Percentiles rank a stretch among this genome's conserved stretches.
Evolutionary conservation across 208 protist genomes (phyloP).

Genomic region (Acanthamoeba royreba): DNA sequence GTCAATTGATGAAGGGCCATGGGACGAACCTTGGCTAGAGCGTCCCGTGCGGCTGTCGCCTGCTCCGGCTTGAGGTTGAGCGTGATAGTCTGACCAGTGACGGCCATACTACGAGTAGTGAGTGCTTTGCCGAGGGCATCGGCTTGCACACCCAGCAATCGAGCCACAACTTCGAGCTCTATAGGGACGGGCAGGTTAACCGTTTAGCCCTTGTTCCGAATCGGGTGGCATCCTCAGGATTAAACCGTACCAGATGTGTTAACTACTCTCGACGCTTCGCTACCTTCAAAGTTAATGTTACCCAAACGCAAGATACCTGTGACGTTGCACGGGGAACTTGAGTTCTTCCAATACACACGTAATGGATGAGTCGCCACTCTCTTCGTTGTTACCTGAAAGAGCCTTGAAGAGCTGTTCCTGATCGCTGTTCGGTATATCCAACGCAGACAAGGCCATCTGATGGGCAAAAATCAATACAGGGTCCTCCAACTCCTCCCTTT

Average conservation of each 20-base stretch:
- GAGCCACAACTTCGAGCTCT: neutral
- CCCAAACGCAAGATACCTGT: constrained; percentile 89
- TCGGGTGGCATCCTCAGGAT: neutral
- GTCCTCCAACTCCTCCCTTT: constrained; percentile 66
- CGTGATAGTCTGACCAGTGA: neutral
- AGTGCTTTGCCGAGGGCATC: neutral
- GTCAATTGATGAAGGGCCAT: neutral
- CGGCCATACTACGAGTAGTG: neutral
- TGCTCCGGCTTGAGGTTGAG: constrained; percentile 56
- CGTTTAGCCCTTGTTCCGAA: neutral
- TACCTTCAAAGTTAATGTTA: constrained; percentile 82
- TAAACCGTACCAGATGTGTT: neutral
- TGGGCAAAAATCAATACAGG: neutral
- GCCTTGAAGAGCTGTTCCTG: constrained; percentile 82
- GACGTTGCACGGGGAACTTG: neutral
- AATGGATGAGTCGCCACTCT: neutral
- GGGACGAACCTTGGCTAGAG: constrained; percentile 70
- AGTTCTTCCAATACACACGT: neutral
- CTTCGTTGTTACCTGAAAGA: constrained; percentile 83
- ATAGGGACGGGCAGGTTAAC: neutral
- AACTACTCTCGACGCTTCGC: neutral
- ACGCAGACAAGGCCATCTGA: neutral
- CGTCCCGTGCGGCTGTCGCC: constrained; percentile 68
- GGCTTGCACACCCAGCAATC: neutral
- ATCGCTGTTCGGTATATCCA: neutral